phyloP scores from a whole-genome alignment of 2,329 filamentous ascomycete species.

The Beauveria bassiana region DNA sequence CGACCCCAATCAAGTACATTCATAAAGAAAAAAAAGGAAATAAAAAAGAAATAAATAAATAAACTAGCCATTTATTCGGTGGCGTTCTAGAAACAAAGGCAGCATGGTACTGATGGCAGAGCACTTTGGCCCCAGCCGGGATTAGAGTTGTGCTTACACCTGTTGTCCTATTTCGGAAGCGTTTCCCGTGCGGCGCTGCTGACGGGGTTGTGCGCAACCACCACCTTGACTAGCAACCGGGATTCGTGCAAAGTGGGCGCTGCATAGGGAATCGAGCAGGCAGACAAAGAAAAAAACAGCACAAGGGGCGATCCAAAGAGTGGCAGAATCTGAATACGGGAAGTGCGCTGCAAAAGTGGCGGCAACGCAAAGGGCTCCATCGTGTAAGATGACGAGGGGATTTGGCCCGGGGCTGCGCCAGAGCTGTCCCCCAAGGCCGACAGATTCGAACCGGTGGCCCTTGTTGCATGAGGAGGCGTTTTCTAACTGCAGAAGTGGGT shows the following conservation, averaged over 20 bases:
- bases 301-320: not conserved
- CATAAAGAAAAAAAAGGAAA: not conserved
- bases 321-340: not conserved
- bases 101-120: not conserved
- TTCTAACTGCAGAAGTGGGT: not conserved
- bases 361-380: not conserved
- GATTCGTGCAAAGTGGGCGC: not conserved
- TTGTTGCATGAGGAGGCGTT: not conserved
- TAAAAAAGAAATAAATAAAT: too few species aligned
- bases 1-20: not conserved
- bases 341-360: not conserved
- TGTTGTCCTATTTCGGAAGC: slow-evolving; percentile 7
- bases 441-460: not conserved
- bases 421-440: not conserved
- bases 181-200: slow-evolving; percentile 6
- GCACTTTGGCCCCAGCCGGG: not conserved
- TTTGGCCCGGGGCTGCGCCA: not conserved
- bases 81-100: not conserved
- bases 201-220: not conserved
- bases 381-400: slow-evolving; percentile 5
- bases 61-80: not conserved
- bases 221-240: not conserved
- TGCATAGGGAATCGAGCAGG: not conserved
- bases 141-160: slow-evolving; percentile 10
- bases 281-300: not conserved